phyloP scores from a whole-genome alignment of 192 early-diverging fungal genomes.

The Paraglomus brasilianum region DNA sequence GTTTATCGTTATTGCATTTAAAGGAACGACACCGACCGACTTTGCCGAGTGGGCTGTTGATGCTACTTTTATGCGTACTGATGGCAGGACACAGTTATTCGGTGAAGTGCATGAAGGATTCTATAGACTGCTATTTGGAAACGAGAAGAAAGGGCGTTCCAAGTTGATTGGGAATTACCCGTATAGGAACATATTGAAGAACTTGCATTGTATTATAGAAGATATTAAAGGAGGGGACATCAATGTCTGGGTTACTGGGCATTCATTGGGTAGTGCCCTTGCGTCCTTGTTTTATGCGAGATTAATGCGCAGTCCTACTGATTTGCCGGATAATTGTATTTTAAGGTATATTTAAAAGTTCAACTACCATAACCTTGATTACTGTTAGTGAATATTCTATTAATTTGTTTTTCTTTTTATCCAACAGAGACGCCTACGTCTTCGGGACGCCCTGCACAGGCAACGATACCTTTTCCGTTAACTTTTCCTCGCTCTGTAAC shows the following conservation, averaged over 20 bases:
- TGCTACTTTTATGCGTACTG: conserved; percentile 38
- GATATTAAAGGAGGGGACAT: conserved; percentile 17
- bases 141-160: neutral
- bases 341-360: neutral
- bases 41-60: conserved; percentile 40
- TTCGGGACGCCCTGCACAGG: conserved; percentile 50
- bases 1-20: conserved; percentile 40
- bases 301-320: conserved; percentile 39
- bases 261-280: conserved; percentile 53
- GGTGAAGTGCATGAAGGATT: conserved; percentile 41
- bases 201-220: too few species aligned
- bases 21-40: conserved; percentile 44
- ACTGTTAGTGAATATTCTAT: too few species aligned
- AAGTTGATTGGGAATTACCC: too few species aligned
- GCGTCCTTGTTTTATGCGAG: conserved; percentile 44
- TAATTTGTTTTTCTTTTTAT: too few species aligned
- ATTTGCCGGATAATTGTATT: conserved; percentile 1
- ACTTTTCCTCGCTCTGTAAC: conserved; percentile 40
- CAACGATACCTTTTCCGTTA: conserved; percentile 44
- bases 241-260: conserved; percentile 54
- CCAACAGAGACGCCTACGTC: conserved; percentile 39
- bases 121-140: conserved; percentile 35
- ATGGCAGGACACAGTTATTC: conserved; percentile 38
- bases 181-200: too few species aligned
- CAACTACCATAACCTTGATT: too few species aligned